phyloP scores from a whole-genome alignment of 352 stramenopile species.

The Peronospora belbahrii region DNA sequence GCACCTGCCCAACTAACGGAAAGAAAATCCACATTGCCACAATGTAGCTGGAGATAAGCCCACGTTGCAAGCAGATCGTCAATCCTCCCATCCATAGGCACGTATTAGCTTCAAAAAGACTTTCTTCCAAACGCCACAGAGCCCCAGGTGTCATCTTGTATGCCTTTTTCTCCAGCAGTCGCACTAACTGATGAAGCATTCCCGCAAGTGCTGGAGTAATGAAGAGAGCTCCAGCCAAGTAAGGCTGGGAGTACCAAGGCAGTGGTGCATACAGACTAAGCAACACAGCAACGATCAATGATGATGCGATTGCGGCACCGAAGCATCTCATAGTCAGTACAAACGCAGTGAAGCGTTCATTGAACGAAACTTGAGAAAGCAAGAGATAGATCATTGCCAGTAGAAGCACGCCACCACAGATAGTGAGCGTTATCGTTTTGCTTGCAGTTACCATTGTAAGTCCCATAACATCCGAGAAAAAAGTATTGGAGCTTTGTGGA shows the following conservation, averaged over 20 bases:
- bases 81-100: constrained; percentile 36
- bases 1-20: constrained; percentile 41
- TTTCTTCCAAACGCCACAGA: constrained; percentile 51
- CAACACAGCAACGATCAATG: constrained; percentile 35
- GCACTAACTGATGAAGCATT: constrained; percentile 49
- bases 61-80: constrained; percentile 25
- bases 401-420: constrained; percentile 37
- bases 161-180: constrained; percentile 27
- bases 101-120: constrained; percentile 55
- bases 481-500: constrained; percentile 48
- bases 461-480: constrained; percentile 70
- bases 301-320: constrained; percentile 24
- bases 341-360: constrained; percentile 31
- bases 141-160: constrained; percentile 12
- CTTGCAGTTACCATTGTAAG: constrained; percentile 55
- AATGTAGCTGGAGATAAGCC: constrained; percentile 55
- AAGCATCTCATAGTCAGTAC: constrained; percentile 34
- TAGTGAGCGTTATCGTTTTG: constrained; percentile 29
- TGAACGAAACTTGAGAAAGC: constrained; percentile 34
- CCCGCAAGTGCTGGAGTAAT: constrained; percentile 36
- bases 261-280: constrained; percentile 61
- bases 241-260: constrained; percentile 58
- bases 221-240: constrained; percentile 40
- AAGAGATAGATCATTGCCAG: constrained; percentile 40
- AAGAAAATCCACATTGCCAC: constrained; percentile 59